Base-by-base conservation (phyloP, 1,284 basidiomycete genomes). In the Caloboletus inedulis region DNA sequence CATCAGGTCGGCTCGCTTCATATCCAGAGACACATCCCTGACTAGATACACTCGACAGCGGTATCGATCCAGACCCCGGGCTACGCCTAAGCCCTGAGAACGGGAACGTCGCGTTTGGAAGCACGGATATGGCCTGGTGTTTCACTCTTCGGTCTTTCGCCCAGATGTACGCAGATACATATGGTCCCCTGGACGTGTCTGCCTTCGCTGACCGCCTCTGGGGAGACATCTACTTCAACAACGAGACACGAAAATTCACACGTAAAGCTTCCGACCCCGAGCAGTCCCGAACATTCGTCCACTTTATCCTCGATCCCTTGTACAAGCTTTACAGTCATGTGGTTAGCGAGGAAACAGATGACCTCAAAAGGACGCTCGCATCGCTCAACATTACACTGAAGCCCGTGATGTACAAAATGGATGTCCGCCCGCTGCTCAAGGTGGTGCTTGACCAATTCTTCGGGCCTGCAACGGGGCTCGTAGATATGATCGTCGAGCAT, bases 261-360 rank as follows among this genome's bases (percentile, higher is more conserved):
- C 84, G 94, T 49, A 94, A 91, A 65, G 83, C 86, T 25, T 74
- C 81, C 1, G 91, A 95, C 59, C 84, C 91, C 0, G 92, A 94
- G 64, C 79, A 85, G 33, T 83, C 84, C 56, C 83, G 97, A 35
- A 87, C 89, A 37, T 99, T 99, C 66, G 92, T 98, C 31, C 91
- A 98, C 66, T 99, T 99, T 72, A 88, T 99, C 62, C 77, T 99
- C 59, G 94, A 96, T 59, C 97, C 97, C 12, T 72, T 99, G 45
- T 99, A 99, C 79, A 99, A 99, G 76, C 80, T 99, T 33, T 99
- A 99, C 73, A 94, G 89, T 55, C 80, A 93, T 69, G 97, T 98
- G 3, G 74, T 99, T 47, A 95, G 94, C 60, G 90, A 94, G 68
- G 93, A 98, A 62, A 89, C 89, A 0, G 91, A 90, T 10, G 78